Base-by-base conservation (phyloP, 1,284 basidiomycete species). In the Cystobasidium slooffiae region DNA sequence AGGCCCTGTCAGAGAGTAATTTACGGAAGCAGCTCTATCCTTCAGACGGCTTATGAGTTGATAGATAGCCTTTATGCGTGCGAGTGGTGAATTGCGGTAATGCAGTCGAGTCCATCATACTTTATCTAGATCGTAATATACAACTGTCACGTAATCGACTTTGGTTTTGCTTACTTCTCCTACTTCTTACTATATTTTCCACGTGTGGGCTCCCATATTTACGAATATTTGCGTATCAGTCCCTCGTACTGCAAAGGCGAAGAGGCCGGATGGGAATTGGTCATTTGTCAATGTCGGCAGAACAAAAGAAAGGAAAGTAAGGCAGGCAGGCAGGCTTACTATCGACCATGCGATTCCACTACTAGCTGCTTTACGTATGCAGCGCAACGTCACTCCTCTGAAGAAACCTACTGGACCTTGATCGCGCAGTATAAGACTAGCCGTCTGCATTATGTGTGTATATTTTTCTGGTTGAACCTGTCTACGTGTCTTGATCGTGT, bases 281-380 rank as follows among this genome's bases (percentile, higher is more conserved):
- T 70, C n/a, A 61, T 10, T 61, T 3, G 58, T 22, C 14, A 61
- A 22, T 39, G 52, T 6, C 10, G 31, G n/a, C 51, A 39, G 14
- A 24, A 43, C 22, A 44, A 39, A 24, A 39, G 22, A 4, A 31
- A 47, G 68, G 10, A 3, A 14, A 10, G 9, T 24, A 39, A 6
- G 18, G 39, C 46, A 63, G 9, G 39, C 16, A 9, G n/a, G 24
- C 18, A 16, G n/a, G 56, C 70, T 37, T 41, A 73, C 70, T 14
- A 74, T 39, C 18, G 72, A 68, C 94, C 94, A 97, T 0, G 90
- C 93, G 75, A 97, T 93, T 0, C 90, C 91, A 24, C 92, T 93
- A 79, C 91, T 92, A n/a, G 92, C 84, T 0, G 95, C 89, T 82
- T 97, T 97, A 61, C 94, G 87, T 6, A 90, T 89, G 79, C 96